A percentile compares a stretch with the other conserved stretches of the same genome.
These are phyloP conservation scores for Alternaria brassicae DNA, from an alignment of 2,329 filamentous ascomycete species.

Conservation along the genomic window DNA sequence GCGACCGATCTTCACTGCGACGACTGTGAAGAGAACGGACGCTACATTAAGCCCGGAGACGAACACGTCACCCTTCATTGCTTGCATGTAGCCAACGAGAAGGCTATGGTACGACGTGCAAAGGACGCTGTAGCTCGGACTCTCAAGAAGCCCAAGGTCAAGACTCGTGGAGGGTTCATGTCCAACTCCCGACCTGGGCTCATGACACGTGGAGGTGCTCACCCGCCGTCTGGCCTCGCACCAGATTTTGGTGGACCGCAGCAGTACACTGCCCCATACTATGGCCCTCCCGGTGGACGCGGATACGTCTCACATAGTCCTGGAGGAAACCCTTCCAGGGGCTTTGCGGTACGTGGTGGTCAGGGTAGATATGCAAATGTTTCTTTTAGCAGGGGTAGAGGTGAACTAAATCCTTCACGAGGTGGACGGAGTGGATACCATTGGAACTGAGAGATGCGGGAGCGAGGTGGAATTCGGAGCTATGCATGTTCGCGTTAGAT, in stretches of 20 bases:
- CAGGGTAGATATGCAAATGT: background rate
- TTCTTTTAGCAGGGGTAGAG: background rate
- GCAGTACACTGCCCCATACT: background rate
- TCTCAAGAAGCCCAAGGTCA: background rate
- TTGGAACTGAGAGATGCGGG: background rate
- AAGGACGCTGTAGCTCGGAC: background rate
- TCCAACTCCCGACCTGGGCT: background rate
- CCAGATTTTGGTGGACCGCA: background rate
- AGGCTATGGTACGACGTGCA: background rate
- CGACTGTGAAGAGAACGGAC: constrained; percentile 6
- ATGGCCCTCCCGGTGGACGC: background rate
- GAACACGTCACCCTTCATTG: constrained; percentile 17
- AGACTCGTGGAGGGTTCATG: background rate
- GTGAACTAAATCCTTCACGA: background rate
- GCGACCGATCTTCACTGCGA: constrained; percentile 10
- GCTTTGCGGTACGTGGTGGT: background rate
- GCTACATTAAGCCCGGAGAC: background rate
- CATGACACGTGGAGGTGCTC: background rate
- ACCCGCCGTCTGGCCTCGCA: background rate
- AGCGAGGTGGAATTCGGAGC: background rate
- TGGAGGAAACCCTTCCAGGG: background rate
- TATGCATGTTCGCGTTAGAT: background rate
- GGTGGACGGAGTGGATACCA: background rate
- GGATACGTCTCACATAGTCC: background rate
- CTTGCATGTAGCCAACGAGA: constrained; percentile 2